Base-by-base conservation (phyloP, 73 alveolate species). In the Blepharisma japonicum region DNA sequence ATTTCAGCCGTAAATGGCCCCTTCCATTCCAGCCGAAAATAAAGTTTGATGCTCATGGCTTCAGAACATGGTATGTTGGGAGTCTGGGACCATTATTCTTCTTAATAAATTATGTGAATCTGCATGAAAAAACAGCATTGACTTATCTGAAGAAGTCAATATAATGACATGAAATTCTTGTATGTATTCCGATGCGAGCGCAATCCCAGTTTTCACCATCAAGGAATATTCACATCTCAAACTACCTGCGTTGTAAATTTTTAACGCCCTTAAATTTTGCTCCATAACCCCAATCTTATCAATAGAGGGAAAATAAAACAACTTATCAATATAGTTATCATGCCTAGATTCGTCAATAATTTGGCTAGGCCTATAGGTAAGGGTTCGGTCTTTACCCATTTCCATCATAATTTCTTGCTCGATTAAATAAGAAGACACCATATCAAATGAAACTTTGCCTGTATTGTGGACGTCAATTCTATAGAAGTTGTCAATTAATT, bases 11-110 rank as follows among this genome's bases (percentile, higher is more conserved):
- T 82, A 87, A 6, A 83, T 82, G 7, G 84, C 85, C 4, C 94
- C 94, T 70, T 87, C 88, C 47, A 89, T 87, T 7, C 94, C 94
- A 6, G 90, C 94, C 6, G 94, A 72, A 79, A 87, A 87, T 7
- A 87, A 83, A 14, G 68, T 71, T 38, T 81, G 67, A 61, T 80
- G 77, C 55, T 84, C 72, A 45, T 83, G 70, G 8, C 86, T 89
- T 55, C 86, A 83, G 81, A 87, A 77, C 66, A 87, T 81, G 77
- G 89, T 82, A 56, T 71, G 81, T 48, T 87, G 84, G n/a, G 94
- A 82, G 53, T 81, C 55, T 7, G 94, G 94, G 18, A 82, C 88
- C 48, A 82, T 83, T 42, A 87, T 55, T 55, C 77, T 83, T 25
- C 90, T 66, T 49, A 71, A 47, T 45, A 78, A 55, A 42, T 87